Evolutionary conservation across 2,329 filamentous ascomycete species (phyloP), one percentile per base, ranked within the genome.

Genomic region (Alternaria tenuissima): DNA sequence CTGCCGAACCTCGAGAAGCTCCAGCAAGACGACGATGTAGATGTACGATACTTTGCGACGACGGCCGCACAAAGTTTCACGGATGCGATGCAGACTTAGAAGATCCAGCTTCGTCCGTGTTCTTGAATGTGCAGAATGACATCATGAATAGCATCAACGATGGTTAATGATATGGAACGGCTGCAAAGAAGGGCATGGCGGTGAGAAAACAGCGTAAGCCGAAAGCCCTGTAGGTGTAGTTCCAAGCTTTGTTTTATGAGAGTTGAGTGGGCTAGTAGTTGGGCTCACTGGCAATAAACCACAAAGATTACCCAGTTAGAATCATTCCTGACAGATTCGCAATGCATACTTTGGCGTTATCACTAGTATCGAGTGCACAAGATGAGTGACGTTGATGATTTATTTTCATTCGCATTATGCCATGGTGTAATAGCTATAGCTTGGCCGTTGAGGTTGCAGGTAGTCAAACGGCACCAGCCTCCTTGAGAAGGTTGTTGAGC

Each of bases 11-110:
- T 99, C 71, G 91, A 94, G 84, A 97, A 97, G 84, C 85, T 99
- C 74, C 94, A 97, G 84, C 91, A 94, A 82, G 95, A 99, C 78
- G 92, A 96, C 68, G 95, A 99, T 82, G 94, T 98, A 70, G 95
- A 99, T 82, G 95, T 99, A 75, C 89, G 95, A 79, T 99, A 94
- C 84, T 99, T 97, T 82, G 95, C 95, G 66, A 96, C 93, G 63
- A 96, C 92, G 66, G 94, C 95, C 49, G 90, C 91, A 62, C 88
- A 84, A 72, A 77, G 78, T 55, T 83, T 76, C 65, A 72, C 74
- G 54, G 76, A 78, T 46, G 77, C 76, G 14, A 79, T 79, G 77
- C 76, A 79, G 68, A 77, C 77, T 46, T 78, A 78, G 70, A 65
- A 51, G 59, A 63, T 64, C 60, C 42, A 42, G 61, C 62, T 52